These are phyloP conservation scores for Penicillium soppii DNA, from an alignment of 495 filamentous ascomycete genomes.

Conservation along the genomic window DNA sequence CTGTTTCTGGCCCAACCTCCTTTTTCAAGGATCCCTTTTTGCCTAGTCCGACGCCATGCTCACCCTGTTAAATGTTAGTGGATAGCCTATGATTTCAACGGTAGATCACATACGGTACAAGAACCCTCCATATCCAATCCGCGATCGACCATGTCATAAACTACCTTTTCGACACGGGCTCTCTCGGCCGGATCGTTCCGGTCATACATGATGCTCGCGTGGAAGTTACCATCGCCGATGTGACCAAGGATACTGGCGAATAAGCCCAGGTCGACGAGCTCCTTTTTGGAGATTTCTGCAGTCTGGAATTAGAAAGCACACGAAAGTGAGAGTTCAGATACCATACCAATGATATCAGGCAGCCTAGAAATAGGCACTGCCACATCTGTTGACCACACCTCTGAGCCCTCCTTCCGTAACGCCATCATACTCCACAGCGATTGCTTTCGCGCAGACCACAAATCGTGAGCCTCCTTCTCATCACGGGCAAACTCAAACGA, in stretches of 20 bases:
- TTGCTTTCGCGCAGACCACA: slow-evolving; percentile 89
- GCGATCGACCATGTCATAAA: slow-evolving; percentile 84
- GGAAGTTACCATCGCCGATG: slow-evolving; percentile 90
- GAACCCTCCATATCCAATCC: slow-evolving; percentile 93
- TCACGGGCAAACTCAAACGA: slow-evolving; percentile 78
- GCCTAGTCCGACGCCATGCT: slow-evolving; percentile 85
- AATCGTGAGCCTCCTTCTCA: slow-evolving; percentile 65
- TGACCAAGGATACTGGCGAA: slow-evolving; percentile 86
- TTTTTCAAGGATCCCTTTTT: slow-evolving; percentile 79
- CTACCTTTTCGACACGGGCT: slow-evolving; percentile 71
- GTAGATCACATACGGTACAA: slow-evolving; percentile 58
- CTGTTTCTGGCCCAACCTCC: slow-evolving; percentile 79
- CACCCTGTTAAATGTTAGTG: slow-evolving; percentile 51
- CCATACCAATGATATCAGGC: slow-evolving; percentile 75
- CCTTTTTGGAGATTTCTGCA: slow-evolving; percentile 78
- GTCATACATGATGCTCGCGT: slow-evolving; percentile 86
- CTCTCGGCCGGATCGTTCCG: slow-evolving; percentile 62
- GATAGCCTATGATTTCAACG: background rate
- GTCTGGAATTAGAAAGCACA: slow-evolving; percentile 9
- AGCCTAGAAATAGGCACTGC: slow-evolving; percentile 84
- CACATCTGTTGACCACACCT: slow-evolving; percentile 79
- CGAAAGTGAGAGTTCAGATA: background rate
- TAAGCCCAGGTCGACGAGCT: slow-evolving; percentile 79
- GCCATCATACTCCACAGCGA: slow-evolving; percentile 67
- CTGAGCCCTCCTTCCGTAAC: slow-evolving; percentile 55